These are phyloP conservation scores for Didymella glomerata DNA, from an alignment of 2,329 filamentous ascomycete species.

Conservation along the genomic window DNA sequence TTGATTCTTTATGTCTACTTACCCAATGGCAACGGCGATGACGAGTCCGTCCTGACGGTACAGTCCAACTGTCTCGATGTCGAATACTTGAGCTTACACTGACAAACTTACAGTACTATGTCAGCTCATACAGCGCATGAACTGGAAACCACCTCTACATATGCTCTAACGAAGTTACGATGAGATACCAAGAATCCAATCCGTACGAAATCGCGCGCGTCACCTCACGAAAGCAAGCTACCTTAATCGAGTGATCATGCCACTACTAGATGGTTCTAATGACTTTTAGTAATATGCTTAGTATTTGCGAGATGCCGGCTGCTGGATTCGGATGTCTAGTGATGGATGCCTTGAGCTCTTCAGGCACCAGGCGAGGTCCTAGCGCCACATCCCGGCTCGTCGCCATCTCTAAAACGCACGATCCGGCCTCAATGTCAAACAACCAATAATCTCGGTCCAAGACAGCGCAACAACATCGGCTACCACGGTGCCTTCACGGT, in stretches of 20 bases:
- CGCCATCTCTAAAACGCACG: conserved; percentile 1
- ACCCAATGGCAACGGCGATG: conserved; percentile 72
- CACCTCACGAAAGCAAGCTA: too few relatives aligned
- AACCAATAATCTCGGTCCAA: neutral
- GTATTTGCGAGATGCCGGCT: neutral
- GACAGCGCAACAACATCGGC: neutral
- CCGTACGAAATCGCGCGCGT: neutral
- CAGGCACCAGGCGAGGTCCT: conserved; percentile 10
- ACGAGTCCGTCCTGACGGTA: conserved; percentile 80
- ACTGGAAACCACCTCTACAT: neutral
- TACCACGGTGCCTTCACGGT: neutral
- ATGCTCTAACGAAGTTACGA: conserved; percentile 18
- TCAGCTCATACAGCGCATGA: conserved; percentile 63
- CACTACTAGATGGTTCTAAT: too few relatives aligned
- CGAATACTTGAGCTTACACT: neutral
- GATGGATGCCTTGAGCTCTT: conserved; percentile 11
- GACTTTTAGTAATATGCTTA: neutral
- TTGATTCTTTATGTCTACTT: conserved; percentile 86
- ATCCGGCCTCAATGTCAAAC: neutral
- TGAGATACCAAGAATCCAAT: conserved; percentile 24
- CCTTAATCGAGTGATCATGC: too few relatives aligned
- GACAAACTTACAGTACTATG: conserved; percentile 60
- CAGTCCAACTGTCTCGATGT: conserved; percentile 21
- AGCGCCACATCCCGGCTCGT: conserved; percentile 3
- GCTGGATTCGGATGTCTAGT: neutral